phyloP scores from a whole-genome alignment of 176 grass and related monocot species.

The Zizania latifolia region DNA sequence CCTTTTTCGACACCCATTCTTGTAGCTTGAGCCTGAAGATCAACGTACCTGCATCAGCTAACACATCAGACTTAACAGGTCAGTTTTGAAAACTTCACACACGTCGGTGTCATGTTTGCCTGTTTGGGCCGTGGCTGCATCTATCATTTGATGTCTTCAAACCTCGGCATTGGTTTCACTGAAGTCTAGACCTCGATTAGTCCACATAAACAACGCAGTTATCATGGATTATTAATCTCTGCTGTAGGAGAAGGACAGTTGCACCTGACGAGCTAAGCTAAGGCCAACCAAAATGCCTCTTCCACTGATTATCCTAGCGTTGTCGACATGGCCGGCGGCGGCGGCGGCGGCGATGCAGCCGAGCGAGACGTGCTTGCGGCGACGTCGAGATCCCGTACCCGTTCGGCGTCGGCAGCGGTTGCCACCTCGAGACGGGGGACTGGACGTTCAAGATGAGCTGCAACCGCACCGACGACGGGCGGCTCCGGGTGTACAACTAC shows the following conservation, averaged over 20 bases:
- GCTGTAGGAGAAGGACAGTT: too few species aligned
- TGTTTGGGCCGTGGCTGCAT: neutral
- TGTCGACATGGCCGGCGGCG: neutral
- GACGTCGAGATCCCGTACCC: constrained; percentile 63
- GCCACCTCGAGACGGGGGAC: constrained; percentile 47
- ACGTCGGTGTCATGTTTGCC: constrained; percentile 1
- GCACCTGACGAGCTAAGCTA: neutral
- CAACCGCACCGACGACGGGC: constrained; percentile 5
- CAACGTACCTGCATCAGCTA: constrained; percentile 35
- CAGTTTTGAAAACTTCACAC: neutral
- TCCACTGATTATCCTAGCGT: neutral
- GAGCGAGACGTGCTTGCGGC: constrained; percentile 35
- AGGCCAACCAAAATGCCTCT: neutral
- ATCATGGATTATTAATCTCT: neutral
- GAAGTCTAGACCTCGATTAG: constrained; percentile 1
- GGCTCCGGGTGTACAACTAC: constrained; percentile 35
- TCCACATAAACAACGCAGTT: neutral
- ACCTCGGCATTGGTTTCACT: neutral
- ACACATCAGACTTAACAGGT: neutral
- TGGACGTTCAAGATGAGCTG: constrained; percentile 48
- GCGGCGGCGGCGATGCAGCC: constrained; percentile 25
- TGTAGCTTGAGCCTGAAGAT: constrained; percentile 30
- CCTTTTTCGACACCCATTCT: neutral
- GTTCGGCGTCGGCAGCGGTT: constrained; percentile 57
- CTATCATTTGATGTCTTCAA: constrained; percentile 7